Evolutionary conservation across 495 filamentous ascomycete genomes (phyloP), one percentile per base, ranked within the genome.

Genomic region (Sordaria brevicollis): DNA sequence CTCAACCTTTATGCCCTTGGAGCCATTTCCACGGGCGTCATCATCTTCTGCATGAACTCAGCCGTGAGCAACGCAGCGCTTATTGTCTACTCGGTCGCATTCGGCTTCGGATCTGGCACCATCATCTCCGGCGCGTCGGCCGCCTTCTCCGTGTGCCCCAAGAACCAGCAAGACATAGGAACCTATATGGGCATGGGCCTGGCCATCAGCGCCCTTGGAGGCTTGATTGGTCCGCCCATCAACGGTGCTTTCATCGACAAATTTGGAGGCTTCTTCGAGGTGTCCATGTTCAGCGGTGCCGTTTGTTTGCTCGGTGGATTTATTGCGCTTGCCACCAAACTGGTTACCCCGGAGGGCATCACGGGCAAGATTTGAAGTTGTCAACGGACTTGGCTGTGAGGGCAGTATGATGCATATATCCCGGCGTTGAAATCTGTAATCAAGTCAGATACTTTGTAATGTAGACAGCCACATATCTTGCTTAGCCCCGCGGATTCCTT

Each of bases 101-200:
- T 76, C 54, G 82, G 83, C 5, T 83, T 85, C 67, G 35, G 71
- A 13, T 81, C 79, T 5, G 83, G 84, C 34, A 76, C 81, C 2
- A 81, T 86, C 71, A 81, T 85, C 65, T 85, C 83, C 4, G 82
- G 79, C 1, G 80, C 73, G 9, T 76, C 80, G 0, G 83, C 80
- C 1, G 79, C 82, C 1, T 74, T 88, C n/a, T 76, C 82, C 0
- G 69, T 78, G 38, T 81, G 79, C 66, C 72, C 82, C 6, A 75
- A 76, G 35, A 75, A 84, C 68, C 80, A 81, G 4, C 41, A 76
- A 68, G 74, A 87, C 35, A 77, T 86, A 21, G 86, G 86, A 1
- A 87, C 85, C 0, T 88, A 87, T 71, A 82, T 86, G 70, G 85
- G 86, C 21, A 85, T 85, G 83, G 85, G 82, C 4, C 78, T 87